These are phyloP conservation scores for Puccinia horiana DNA, from an alignment of 1,284 basidiomycete species.

Conservation along the genomic window DNA sequence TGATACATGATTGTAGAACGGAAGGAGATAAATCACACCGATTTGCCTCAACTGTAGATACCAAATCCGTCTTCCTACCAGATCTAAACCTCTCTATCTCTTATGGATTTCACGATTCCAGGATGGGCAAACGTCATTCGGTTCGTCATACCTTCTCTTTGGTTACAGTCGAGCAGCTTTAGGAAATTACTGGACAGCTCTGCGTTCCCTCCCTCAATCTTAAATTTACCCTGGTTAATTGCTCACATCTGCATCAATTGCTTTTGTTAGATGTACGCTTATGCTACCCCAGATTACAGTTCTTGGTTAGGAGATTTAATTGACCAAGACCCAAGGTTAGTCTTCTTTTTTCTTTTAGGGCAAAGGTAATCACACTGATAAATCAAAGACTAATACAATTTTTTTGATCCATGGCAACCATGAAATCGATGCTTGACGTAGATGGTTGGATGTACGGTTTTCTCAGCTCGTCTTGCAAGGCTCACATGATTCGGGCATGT, in stretches of 20 bases:
- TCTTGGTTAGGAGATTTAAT: conserved; percentile 43
- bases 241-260: not conserved
- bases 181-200: not conserved
- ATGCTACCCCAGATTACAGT: conserved; percentile 32
- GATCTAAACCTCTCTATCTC: conserved; percentile 17
- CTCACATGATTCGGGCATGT: conserved; percentile 42
- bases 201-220: no score
- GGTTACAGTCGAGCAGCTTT: not conserved
- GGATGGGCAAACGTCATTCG: conserved; percentile 37
- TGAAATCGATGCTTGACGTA: not conserved
- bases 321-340: not conserved
- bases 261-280: conserved; percentile 34
- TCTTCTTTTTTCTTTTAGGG: not conserved
- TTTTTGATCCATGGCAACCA: not conserved
- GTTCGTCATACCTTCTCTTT: not conserved
- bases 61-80: conserved; percentile 34
- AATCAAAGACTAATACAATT: not conserved
- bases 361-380: no score
- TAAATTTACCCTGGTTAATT: no score
- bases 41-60: conserved; percentile 32
- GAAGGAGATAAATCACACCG: conserved; percentile 19
- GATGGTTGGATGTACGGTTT: conserved; percentile 32
- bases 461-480: conserved; percentile 40
- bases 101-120: conserved; percentile 42
- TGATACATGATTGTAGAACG: not conserved